Base-by-base conservation (phyloP, 306 rosid species). In the Oemleria cerasiformis region DNA sequence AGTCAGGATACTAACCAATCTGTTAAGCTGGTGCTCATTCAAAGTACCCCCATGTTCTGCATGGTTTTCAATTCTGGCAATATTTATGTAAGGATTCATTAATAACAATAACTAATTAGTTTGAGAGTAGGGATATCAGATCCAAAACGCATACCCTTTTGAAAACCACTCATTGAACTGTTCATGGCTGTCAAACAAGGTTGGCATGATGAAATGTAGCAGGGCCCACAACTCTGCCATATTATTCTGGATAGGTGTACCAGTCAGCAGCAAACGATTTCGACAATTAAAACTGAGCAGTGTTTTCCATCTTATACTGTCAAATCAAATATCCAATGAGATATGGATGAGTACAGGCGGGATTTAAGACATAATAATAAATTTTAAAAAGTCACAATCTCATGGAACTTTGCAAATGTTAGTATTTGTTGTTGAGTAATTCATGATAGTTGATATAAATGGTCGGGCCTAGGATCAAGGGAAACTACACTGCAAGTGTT, bases 211-310 rank as follows among this genome's bases (percentile, higher is more conserved):
- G 78, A 94, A 94, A 81, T 94, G 99, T 58, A 94, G 83, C 74
- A 94, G 95, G 76, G 99, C 97, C 99, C 99, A 94, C 84, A 94
- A 75, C 85, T 94, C 99, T 3, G 99, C 97, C 99, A 94, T 94
- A 74, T 94, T 95, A 81, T 95, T 95, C 76, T 95, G 99, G 80
- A 95, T 83, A 51, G 99, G 99, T 39, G 99, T 95, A 58, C 99
- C 99, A 30, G 99, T 95, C 70, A 95, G 85, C 78, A 95, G 85
- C 73, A 95, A 74, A 71, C 96, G 96, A 73, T 95, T 94, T 83
- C 97, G 96, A 81, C 99, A 94, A 75, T 89, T 95, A 83, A 95
- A 95, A 79, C 96, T 89, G 62, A 95, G 97, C 60, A 95, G 97
- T 41, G 99, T 95, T 89, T 85, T 95, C 99, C 99, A 95, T 78